phyloP scores from a whole-genome alignment of 257 asterid genomes.

The Solanum corneliomulleri region DNA sequence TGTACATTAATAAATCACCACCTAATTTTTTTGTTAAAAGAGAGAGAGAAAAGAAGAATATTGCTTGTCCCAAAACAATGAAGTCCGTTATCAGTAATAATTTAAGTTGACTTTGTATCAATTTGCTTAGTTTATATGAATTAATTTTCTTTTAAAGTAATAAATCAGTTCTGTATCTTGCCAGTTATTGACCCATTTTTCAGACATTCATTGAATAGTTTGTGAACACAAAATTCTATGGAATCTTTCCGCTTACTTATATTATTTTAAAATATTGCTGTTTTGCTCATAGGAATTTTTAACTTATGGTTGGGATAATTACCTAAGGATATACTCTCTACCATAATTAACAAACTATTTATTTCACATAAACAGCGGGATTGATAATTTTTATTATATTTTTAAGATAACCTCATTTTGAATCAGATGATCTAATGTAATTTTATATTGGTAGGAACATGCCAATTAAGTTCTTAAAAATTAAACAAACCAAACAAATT shows the following conservation, averaged over 20 bases:
- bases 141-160: not conserved
- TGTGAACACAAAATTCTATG: not conserved
- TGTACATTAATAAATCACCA: not conserved
- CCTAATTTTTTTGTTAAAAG: not conserved
- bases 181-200: not conserved
- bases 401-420: not conserved
- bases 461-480: not conserved
- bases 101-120: not conserved
- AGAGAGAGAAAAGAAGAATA: not conserved
- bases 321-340: not conserved
- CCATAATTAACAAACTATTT: not conserved
- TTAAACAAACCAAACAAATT: not conserved
- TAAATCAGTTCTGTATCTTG: not conserved
- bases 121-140: not conserved
- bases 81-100: not conserved
- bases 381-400: not conserved
- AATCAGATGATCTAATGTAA: not conserved
- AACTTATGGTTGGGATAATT: not conserved
- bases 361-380: not conserved
- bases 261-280: not conserved
- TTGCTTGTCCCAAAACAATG: not conserved
- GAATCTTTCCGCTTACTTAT: not conserved
- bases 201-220: not conserved
- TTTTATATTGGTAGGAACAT: not conserved
- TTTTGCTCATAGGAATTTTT: not conserved